Base-by-base conservation (phyloP, 2,329 filamentous ascomycete species). In the Ascochyta fabae region DNA sequence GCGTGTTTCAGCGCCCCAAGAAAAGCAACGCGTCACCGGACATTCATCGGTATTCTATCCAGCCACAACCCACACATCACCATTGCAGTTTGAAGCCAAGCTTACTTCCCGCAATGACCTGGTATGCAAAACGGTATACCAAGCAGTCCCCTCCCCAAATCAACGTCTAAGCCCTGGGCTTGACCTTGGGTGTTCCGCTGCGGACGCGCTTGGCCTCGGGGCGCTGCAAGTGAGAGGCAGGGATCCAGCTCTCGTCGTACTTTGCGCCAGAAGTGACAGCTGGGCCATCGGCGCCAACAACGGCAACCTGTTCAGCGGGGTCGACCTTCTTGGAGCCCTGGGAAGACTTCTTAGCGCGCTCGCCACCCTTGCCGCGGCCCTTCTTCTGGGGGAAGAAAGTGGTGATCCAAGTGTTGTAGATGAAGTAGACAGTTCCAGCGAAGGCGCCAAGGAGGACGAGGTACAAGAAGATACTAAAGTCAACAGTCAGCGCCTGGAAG, bases 381-480 rank as follows among this genome's bases (percentile, higher is more conserved):
- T 80, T 81, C 78, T 87, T 88, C 83, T 96, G 92, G 44, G 95
- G 94, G 84, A 98, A 96, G 74, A 99, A 90, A 13, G 92, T 88
- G 70, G 92, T 91, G 79, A 99, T 90, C 92, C 94, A 98, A 71
- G 94, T 96, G 82, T 89, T 95, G 86, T 99, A 99, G 80, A 97
- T 92, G 79, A 96, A 96, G 86, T 94, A 97, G 75, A 89, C 86
- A 49, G 88, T 92, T 60, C 90, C 92, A 63, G 80, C 86, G 75
- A 96, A 96, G 61, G 84, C 85, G 59, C 84, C 88, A 49, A 88
- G 82, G 68, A 99, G 89, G 82, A 98, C 88, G 75, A 96, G 83
- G 83, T 98, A 98, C 61, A 99, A 87, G 87, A 99, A 99, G 80
- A 98, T 92, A 75, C 95, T 98, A 31, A 15, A 13, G 12, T 8